Evolutionary conservation across 2,329 filamentous ascomycete species (phyloP).

Genomic region (Penicillium sp.): DNA sequence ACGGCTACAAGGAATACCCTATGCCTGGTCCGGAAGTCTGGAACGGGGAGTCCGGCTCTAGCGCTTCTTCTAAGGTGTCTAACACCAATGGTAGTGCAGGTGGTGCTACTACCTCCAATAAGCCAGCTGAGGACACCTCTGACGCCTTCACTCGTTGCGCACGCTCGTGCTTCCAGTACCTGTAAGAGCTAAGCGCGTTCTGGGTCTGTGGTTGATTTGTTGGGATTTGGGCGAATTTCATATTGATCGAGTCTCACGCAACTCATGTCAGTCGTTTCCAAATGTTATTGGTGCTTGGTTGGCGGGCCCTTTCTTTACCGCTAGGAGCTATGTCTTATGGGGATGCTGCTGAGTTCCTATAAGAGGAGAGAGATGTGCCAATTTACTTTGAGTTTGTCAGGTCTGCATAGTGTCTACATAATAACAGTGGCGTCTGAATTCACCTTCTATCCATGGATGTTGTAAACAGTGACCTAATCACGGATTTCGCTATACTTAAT

Average conservation of each 20-base stretch:
- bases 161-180: neutral
- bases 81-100: neutral
- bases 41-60: neutral
- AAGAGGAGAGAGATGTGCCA: neutral
- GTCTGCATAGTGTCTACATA: neutral
- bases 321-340: neutral
- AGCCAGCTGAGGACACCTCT: neutral
- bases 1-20: slow-evolving; percentile 16
- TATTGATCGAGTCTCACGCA: neutral
- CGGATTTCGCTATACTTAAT: too few species aligned
- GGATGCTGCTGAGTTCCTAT: neutral
- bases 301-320: neutral
- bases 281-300: neutral
- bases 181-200: neutral
- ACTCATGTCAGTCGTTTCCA: neutral
- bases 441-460: too few species aligned
- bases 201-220: neutral
- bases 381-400: neutral
- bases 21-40: slow-evolving; percentile 19
- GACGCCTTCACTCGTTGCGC: neutral
- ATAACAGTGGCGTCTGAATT: neutral
- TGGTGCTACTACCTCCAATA: neutral
- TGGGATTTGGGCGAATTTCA: neutral
- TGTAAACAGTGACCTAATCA: too few species aligned
- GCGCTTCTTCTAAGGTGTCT: neutral